These are phyloP conservation scores for Huntiella abstrusa DNA, from an alignment of 2,329 filamentous ascomycete genomes.

Conservation along the genomic window DNA sequence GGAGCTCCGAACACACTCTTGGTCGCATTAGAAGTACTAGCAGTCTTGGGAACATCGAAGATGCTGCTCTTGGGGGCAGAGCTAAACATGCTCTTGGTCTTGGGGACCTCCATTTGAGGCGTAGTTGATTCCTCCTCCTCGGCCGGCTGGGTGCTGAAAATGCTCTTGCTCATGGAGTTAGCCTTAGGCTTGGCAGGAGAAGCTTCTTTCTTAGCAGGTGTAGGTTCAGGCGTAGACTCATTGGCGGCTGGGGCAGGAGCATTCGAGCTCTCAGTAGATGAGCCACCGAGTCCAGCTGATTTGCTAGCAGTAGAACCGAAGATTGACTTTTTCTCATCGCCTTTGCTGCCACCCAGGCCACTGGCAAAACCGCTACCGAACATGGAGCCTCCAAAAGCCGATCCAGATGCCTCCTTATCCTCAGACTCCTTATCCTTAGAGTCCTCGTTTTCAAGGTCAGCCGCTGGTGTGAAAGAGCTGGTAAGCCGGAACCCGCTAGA, in stretches of 20 bases:
- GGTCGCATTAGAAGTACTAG: conserved; percentile 6
- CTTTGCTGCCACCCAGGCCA: conserved; percentile 29
- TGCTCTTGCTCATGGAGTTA: not conserved
- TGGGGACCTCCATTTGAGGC: conserved; percentile 2
- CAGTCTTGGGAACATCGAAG: not conserved
- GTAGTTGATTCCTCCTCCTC: conserved; percentile 1
- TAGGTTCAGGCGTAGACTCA: not conserved
- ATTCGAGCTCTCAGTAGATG: not conserved
- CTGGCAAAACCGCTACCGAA: conserved; percentile 45
- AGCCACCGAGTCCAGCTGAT: conserved; percentile 1
- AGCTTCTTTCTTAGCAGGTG: not conserved
- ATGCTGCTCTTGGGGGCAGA: conserved; percentile 1
- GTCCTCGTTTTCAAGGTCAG: conserved; percentile 41
- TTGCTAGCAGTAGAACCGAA: conserved; percentile 1
- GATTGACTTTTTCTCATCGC: conserved; percentile 22
- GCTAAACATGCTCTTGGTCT: conserved; percentile 8
- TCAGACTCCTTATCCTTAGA: conserved; percentile 20
- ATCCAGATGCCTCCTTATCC: conserved; percentile 15
- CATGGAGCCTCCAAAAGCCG: conserved; percentile 22
- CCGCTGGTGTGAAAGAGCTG: conserved; percentile 48
- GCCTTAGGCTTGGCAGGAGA: not conserved
- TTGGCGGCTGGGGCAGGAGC: not conserved
- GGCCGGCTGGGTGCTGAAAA: not conserved
- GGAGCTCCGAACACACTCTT: conserved; percentile 18
- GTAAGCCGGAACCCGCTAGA: conserved; percentile 43